Evolutionary conservation across 73 alveolate genomes (phyloP).

Genomic region (Uronychia setigera): DNA sequence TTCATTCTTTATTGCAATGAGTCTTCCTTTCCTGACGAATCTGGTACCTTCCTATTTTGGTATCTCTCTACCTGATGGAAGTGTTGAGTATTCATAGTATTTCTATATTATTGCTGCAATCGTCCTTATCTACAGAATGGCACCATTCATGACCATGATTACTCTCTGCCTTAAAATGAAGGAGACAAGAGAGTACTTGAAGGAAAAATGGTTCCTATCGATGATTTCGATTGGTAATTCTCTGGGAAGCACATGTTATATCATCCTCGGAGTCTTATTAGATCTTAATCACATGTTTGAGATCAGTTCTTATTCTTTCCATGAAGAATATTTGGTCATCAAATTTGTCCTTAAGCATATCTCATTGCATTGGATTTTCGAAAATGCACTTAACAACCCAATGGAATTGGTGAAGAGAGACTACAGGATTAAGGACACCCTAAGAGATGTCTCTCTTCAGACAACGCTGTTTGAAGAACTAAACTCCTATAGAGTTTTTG

Average conservation of each 20-base stretch:
- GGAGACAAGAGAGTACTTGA: constrained; percentile 11
- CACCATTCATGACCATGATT: constrained; percentile 25
- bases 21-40: constrained; percentile 15
- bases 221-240: constrained; percentile 12
- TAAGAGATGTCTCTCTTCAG: not conserved
- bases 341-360: not conserved
- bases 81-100: not conserved
- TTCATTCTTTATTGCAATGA: constrained; percentile 10
- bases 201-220: constrained; percentile 27
- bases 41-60: constrained; percentile 1
- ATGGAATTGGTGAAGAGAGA: not conserved
- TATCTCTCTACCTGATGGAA: constrained; percentile 11
- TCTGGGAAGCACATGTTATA: constrained; percentile 4
- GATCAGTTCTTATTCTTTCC: not conserved
- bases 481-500: not conserved
- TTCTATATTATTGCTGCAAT: not conserved
- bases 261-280: constrained; percentile 5
- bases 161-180: constrained; percentile 12
- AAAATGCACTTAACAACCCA: not conserved
- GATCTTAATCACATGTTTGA: not conserved
- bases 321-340: not conserved
- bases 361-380: not conserved
- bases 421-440: not conserved
- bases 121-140: constrained; percentile 1
- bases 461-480: constrained; percentile 12